Evolutionary conservation across 768 basidiomycete genomes (phyloP).

Genomic region (Pilatotrama ljubarskyi): DNA sequence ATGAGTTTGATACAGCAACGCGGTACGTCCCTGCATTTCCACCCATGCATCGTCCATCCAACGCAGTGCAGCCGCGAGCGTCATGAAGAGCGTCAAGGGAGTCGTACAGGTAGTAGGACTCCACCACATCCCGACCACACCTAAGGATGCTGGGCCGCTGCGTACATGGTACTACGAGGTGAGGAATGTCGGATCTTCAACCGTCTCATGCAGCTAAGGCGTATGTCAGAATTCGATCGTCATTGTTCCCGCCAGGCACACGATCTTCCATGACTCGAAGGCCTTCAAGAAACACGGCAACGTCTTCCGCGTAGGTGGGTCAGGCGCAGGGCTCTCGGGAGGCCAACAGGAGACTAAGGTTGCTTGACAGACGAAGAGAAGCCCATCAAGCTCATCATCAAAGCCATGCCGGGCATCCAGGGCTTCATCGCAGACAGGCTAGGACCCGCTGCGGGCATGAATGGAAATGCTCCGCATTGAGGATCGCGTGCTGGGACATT

Average conservation of each 20-base stretch:
- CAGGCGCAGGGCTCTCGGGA: not conserved
- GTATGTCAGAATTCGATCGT: constrained; percentile 66
- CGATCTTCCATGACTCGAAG: constrained; percentile 41
- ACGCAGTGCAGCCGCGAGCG: constrained; percentile 41
- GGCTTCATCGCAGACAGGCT: constrained; percentile 43
- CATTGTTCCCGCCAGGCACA: constrained; percentile 66
- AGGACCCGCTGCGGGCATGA: not conserved
- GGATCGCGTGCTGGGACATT: not conserved
- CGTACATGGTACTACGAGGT: constrained; percentile 77
- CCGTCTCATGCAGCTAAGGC: not conserved
- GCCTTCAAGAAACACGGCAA: constrained; percentile 63
- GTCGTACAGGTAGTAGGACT: constrained; percentile 81
- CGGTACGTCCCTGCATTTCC: constrained; percentile 43
- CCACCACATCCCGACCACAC: constrained; percentile 52
- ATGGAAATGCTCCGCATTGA: not conserved
- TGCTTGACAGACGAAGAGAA: constrained; percentile 58
- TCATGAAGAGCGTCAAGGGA: constrained; percentile 64
- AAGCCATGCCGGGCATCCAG: constrained; percentile 64
- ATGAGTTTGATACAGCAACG: constrained; percentile 73
- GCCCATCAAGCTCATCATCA: constrained; percentile 72
- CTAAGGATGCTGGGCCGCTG: constrained; percentile 56
- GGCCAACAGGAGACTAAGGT: not conserved
- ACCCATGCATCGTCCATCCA: constrained; percentile 4
- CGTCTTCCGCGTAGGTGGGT: constrained; percentile 61
- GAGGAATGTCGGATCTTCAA: constrained; percentile 16